These are phyloP conservation scores for Astrothelium macrocarpum DNA, from an alignment of 495 filamentous ascomycete genomes.

Conservation along the genomic window DNA sequence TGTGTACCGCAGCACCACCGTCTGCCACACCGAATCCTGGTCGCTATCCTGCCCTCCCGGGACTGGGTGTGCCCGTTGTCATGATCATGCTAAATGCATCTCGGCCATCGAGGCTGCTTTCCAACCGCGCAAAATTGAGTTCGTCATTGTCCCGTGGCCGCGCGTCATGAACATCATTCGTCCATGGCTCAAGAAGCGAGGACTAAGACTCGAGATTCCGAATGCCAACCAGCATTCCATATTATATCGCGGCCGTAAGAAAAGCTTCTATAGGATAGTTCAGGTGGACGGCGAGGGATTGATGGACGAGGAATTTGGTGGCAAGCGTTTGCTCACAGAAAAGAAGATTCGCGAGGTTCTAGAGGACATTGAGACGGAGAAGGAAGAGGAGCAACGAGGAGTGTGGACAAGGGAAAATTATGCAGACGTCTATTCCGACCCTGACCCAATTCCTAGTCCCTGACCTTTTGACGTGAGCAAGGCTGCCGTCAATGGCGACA, in stretches of 20 bases:
- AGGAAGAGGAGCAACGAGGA: constrained; percentile 1
- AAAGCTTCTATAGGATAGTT: neutral
- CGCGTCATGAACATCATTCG: neutral
- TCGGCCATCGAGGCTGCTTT: neutral
- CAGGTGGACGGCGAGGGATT: neutral
- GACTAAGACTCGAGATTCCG: neutral
- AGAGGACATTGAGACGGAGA: constrained; percentile 2
- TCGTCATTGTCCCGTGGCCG: neutral
- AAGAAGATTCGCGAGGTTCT: constrained; percentile 1
- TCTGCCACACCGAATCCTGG: neutral
- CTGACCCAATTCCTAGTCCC: neutral
- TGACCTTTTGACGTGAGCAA: neutral
- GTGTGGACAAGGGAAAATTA: constrained; percentile 1
- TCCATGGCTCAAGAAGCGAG: neutral
- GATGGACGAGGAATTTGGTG: neutral
- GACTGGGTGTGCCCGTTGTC: neutral
- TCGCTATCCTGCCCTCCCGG: neutral
- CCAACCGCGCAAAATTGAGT: neutral
- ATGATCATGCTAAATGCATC: constrained; percentile 4
- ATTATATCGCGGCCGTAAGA: neutral
- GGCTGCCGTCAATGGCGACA: neutral
- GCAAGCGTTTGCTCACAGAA: neutral
- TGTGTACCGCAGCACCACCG: neutral
- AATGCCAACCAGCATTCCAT: neutral
- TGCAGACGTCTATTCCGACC: constrained; percentile 2